Evolutionary conservation across 2,329 filamentous ascomycete genomes (phyloP).

Genomic region (Ophiocordyceps polyrhachis-furcata): DNA sequence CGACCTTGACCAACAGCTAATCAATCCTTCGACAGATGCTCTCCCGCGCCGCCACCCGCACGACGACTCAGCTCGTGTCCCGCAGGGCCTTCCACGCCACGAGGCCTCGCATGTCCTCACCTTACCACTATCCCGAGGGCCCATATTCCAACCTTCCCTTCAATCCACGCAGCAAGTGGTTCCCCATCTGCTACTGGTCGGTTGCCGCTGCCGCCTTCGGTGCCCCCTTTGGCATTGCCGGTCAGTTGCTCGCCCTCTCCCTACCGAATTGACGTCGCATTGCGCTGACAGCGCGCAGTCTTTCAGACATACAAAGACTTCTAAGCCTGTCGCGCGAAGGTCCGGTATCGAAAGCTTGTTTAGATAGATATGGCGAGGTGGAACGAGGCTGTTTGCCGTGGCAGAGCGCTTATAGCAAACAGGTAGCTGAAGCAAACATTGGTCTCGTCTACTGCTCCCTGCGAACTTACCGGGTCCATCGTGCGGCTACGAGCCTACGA

Average conservation of each 20-base stretch:
- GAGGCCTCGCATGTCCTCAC: slow-evolving; percentile 65
- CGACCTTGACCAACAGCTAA: slow-evolving; percentile 12
- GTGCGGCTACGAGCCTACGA: no score
- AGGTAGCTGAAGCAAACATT: neutral
- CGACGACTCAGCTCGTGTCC: slow-evolving; percentile 51
- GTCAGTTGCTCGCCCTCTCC: slow-evolving; percentile 23
- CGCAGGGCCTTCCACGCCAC: slow-evolving; percentile 92
- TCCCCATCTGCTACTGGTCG: slow-evolving; percentile 64
- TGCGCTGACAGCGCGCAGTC: slow-evolving; percentile 15
- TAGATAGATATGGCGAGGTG: slow-evolving; percentile 4
- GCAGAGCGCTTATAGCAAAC: neutral
- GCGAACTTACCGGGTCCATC: neutral
- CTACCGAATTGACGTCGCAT: neutral
- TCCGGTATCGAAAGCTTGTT: slow-evolving; percentile 5
- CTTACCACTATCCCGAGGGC: slow-evolving; percentile 97
- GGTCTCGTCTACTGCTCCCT: neutral
- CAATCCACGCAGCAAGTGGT: slow-evolving; percentile 82
- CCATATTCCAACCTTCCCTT: slow-evolving; percentile 91
- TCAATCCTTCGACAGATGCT: slow-evolving; percentile 51
- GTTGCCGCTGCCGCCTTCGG: slow-evolving; percentile 42
- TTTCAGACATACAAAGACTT: slow-evolving; percentile 26
- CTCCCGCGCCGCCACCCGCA: slow-evolving; percentile 48
- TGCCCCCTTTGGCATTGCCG: slow-evolving; percentile 42
- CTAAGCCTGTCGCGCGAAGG: slow-evolving; percentile 9
- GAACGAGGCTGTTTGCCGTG: slow-evolving; percentile 1